phyloP scores from a whole-genome alignment of 352 stramenopile species.

The Saprolegnia diclina region DNA sequence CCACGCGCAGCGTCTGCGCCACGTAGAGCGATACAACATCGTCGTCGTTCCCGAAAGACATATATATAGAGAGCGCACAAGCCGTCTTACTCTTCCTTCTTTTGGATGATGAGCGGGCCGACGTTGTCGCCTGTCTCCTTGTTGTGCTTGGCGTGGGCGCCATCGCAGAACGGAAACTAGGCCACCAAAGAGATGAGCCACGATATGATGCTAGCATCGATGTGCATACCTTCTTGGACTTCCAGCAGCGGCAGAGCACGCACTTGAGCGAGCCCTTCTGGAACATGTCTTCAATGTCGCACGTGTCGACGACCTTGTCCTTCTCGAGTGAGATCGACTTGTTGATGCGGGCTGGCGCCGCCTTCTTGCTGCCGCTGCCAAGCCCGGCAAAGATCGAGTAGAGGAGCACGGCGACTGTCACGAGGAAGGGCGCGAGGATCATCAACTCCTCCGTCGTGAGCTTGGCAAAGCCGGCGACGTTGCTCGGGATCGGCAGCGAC shows the following conservation, averaged over 20 bases:
- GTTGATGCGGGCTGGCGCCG: slow-evolving; percentile 63
- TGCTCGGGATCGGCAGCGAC: slow-evolving; percentile 71
- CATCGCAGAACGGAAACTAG: slow-evolving; percentile 74
- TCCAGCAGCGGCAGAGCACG: slow-evolving; percentile 79
- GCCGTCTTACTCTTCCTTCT: slow-evolving; percentile 39
- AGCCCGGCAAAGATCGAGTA: slow-evolving; percentile 51
- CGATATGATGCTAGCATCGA: background rate
- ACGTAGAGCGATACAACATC: background rate
- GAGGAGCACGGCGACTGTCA: slow-evolving; percentile 67
- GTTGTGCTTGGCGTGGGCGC: slow-evolving; percentile 81
- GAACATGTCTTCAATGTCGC: slow-evolving; percentile 74
- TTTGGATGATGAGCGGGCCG: slow-evolving; percentile 61
- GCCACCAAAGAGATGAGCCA: background rate
- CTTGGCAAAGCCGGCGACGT: slow-evolving; percentile 55
- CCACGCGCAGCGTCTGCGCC: background rate
- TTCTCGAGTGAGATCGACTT: slow-evolving; percentile 62
- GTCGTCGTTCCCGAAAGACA: background rate
- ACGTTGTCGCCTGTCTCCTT: slow-evolving; percentile 83
- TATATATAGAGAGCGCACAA: background rate
- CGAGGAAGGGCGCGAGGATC: slow-evolving; percentile 73
- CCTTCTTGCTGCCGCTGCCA: slow-evolving; percentile 36
- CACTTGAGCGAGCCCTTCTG: slow-evolving; percentile 75
- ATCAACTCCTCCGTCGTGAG: slow-evolving; percentile 74
- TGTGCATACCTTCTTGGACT: slow-evolving; percentile 65
- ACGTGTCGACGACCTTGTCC: slow-evolving; percentile 74